Base-by-base conservation (phyloP, 1,284 basidiomycete species). In the Cryptococcus neoformans region DNA sequence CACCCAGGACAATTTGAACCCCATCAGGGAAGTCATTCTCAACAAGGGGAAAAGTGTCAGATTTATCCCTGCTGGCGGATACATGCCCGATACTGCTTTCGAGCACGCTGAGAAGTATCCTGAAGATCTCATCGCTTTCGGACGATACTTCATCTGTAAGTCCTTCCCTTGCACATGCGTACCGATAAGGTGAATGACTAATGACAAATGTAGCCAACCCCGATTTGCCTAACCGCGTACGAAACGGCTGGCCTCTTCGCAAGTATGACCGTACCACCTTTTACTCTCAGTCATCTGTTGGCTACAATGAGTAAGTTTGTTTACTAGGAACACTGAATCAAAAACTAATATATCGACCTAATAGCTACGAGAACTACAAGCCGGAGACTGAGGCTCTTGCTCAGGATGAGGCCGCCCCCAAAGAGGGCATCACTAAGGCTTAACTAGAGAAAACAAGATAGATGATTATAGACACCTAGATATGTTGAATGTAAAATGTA, bases 31-130 rank as follows among this genome's bases (percentile, higher is more conserved):
- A 12, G 49, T 64, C 17, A 42, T 69, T 36, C 46, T 57, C 41
- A 64, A 47, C 73, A 1, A 58, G 2, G 46, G 46, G 17, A 35
- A 47, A 12, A 60, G 57, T 14, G 55, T 63, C 14, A 40, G 39
- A 14, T 80, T 85, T 53, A 80, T 87, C 49, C 75, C 74, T 2
- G 81, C 82, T 0, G 83, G 83, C 28, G 83, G 82, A 10, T 79
- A 68, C 64, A 66, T 62, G 6, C 54, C 66, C 5, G 68, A 77
- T 35, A 57, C 53, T 14, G 74, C 72, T 0, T 53, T 54, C 12
- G 53, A 63, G 35, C 62, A 66, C 17, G 68, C 62, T 55, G 72
- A 68, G 60, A 68, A 60, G 69, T 74, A 57, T 67, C 37, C 37
- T 17, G 80, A 58, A 42, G 78, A 77, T 55, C 63, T 82, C 2